Evolutionary conservation across 768 basidiomycete species (phyloP).

Genomic region (Cystobasidium onofrii): DNA sequence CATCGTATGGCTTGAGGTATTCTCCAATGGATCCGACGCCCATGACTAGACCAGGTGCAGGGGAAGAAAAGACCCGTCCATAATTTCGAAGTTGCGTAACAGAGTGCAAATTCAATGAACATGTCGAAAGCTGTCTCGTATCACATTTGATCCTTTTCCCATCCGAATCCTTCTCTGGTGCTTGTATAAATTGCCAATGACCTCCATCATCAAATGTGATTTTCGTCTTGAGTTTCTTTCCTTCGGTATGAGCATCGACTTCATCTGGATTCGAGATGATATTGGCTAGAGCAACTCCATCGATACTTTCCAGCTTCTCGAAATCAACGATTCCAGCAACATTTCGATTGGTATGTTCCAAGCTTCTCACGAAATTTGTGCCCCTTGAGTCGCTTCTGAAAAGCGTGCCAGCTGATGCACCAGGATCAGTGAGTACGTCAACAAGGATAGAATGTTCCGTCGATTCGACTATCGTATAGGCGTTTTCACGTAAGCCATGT

Average conservation of each 20-base stretch:
- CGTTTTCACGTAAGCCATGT: constrained; percentile 67
- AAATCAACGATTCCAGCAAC: constrained; percentile 82
- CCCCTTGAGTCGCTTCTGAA: constrained; percentile 92
- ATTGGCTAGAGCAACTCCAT: constrained; percentile 87
- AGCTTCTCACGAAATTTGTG: constrained; percentile 82
- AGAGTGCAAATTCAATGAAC: constrained; percentile 84
- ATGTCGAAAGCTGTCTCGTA: constrained; percentile 47
- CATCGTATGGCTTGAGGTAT: constrained; percentile 61
- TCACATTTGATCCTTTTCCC: constrained; percentile 62
- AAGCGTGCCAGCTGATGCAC: constrained; percentile 66
- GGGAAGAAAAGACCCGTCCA: constrained; percentile 86
- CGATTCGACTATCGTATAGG: constrained; percentile 91
- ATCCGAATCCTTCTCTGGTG: constrained; percentile 57
- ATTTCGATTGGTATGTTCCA: constrained; percentile 89
- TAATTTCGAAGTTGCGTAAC: constrained; percentile 88
- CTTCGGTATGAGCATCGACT: constrained; percentile 61
- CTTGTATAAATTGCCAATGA: constrained; percentile 62
- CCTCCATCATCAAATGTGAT: constrained; percentile 90
- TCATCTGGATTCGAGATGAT: constrained; percentile 73
- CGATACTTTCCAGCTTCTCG: constrained; percentile 74
- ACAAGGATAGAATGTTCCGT: constrained; percentile 88
- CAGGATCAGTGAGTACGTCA: constrained; percentile 67
- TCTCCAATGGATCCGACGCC: constrained; percentile 85
- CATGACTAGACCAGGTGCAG: constrained; percentile 90
- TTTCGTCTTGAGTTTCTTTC: constrained; percentile 65